Percentiles rank a stretch among this genome's conserved stretches.
Evolutionary conservation across 2,329 filamentous ascomycete species (phyloP).

Genomic region (Cladosporium velox): DNA sequence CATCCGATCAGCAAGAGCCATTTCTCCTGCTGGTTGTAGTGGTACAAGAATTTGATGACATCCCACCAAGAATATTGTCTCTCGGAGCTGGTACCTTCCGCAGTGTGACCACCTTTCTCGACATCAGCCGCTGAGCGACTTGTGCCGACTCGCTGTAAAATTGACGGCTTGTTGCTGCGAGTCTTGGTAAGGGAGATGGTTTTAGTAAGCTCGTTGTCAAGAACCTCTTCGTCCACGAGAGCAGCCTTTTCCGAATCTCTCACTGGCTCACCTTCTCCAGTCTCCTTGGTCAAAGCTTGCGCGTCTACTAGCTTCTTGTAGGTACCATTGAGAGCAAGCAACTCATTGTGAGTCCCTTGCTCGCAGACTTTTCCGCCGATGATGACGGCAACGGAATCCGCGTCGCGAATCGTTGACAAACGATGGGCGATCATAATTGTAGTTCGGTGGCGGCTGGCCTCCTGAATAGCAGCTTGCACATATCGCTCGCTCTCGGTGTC

Average conservation of each 20-base stretch:
- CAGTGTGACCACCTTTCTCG: not conserved
- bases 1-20: conserved; percentile 60
- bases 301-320: conserved; percentile 45
- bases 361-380: conserved; percentile 71
- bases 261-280: conserved; percentile 19
- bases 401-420: conserved; percentile 73
- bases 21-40: conserved; percentile 74
- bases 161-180: not conserved
- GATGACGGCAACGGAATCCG: conserved; percentile 77
- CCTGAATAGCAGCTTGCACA: conserved; percentile 54
- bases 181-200: not conserved
- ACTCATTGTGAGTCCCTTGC: conserved; percentile 71
- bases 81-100: conserved; percentile 27
- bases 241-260: conserved; percentile 30
- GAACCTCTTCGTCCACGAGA: conserved; percentile 33
- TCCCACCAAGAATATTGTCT: conserved; percentile 43
- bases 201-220: conserved; percentile 31
- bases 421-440: conserved; percentile 77
- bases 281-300: conserved; percentile 31
- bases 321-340: conserved; percentile 53
- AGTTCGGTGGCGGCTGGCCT: conserved; percentile 64
- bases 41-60: conserved; percentile 60
- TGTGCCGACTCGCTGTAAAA: conserved; percentile 1
- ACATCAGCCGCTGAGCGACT: not conserved
- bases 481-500: conserved; percentile 55